Evolutionary conservation across 192 early-diverging fungal genomes (phyloP), one percentile per base, ranked within the genome.

Genomic region (Ambispora gerdemannii): DNA sequence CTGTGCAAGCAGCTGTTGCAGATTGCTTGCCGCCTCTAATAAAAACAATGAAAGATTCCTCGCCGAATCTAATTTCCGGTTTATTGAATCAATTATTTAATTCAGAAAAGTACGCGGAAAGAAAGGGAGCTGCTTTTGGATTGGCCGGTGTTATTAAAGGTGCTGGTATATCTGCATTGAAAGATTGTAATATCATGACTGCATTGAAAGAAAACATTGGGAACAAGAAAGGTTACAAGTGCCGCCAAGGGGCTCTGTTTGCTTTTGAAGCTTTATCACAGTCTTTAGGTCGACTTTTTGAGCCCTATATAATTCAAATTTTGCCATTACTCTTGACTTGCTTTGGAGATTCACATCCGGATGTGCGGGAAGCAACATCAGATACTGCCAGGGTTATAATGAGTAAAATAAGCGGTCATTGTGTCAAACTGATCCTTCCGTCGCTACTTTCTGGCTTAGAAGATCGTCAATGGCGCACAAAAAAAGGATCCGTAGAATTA

Each of bases 261-360:
- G 94, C 94, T 1, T 93, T 92, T 55, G 97, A 97, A 80, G 92
- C 95, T 13, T 78, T 98, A 33, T 89, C 93, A 0, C 81, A 79
- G 35, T 85, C 88, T 13, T 76, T 99, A 62, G 95, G 95, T 8
- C 88, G 95, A 43, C 80, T 97, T 68, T 98, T 98, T 76, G 97
- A 99, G 74, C 97, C 97, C 3, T 96, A 98, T 72, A 87, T 96
- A 51, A 93, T 96, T 65, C 93, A 97, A 75, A 91, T 97, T 62
- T 76, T 97, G 31, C 97, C 97, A 13, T 72, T 89, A 33, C 81
- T 99, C 58, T 84, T 99, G 10, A 82, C 86, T 2, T 91, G 93
- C 71, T 98, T 92, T 77, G 90, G 93, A 72, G 97, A 99, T 71
- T 69, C 80, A 50, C 91, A 86, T 50, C 69, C 79, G 15, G 90